phyloP scores from a whole-genome alignment of 2,329 filamentous ascomycete species.

The Corniculantispora saksenae region DNA sequence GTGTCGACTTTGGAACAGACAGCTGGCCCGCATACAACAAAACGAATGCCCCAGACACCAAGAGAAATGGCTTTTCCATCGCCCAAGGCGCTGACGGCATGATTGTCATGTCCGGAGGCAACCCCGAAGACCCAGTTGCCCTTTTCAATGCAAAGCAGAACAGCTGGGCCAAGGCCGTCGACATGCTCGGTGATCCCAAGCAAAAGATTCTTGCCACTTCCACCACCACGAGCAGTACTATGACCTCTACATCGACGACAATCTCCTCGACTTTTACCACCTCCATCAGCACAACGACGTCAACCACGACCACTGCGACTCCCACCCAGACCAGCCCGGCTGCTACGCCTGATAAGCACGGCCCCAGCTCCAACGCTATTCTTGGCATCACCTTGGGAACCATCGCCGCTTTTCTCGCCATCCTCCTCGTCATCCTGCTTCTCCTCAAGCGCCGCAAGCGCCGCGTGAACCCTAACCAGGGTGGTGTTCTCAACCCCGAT shows the following conservation, averaged over 20 bases:
- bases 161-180: constrained; percentile 72
- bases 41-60: constrained; percentile 64
- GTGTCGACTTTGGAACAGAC: constrained; percentile 56
- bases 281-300: constrained; percentile 28
- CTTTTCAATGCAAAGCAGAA: constrained; percentile 79
- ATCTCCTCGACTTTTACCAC: constrained; percentile 26
- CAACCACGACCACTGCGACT: constrained; percentile 2
- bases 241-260: constrained; percentile 28
- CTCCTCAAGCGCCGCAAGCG: constrained; percentile 58
- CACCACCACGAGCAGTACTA: constrained; percentile 28
- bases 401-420: constrained; percentile 70
- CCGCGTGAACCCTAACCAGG: constrained; percentile 41
- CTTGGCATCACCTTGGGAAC: constrained; percentile 81
- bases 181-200: constrained; percentile 56
- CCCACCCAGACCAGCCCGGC: constrained; percentile 29
- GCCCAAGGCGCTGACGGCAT: constrained; percentile 66
- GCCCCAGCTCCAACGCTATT: constrained; percentile 55
- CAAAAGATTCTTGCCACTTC: constrained; percentile 38
- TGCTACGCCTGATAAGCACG: constrained; percentile 33
- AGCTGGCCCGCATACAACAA: constrained; percentile 80
- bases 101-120: constrained; percentile 79
- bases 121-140: constrained; percentile 63
- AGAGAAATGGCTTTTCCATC: constrained; percentile 69
- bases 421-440: constrained; percentile 73
- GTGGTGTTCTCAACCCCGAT: constrained; percentile 47